phyloP scores from a whole-genome alignment of 306 rosid genomes.

The Canavalia gladiata region DNA sequence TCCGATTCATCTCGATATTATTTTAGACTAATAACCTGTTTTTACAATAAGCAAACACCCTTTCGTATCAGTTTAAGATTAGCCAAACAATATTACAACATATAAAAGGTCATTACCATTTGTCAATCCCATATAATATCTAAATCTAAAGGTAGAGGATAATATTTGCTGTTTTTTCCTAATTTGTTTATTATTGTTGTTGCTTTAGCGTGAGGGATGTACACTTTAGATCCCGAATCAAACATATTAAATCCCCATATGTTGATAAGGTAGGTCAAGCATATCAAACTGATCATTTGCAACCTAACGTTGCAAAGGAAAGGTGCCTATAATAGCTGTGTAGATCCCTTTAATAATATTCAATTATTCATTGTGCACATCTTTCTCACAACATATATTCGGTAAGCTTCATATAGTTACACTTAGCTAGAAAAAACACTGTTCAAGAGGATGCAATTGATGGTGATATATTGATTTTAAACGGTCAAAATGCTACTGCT shows the following conservation, averaged over 20 bases:
- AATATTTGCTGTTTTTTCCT: not conserved
- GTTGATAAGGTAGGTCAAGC: constrained; percentile 30
- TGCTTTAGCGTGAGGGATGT: not conserved
- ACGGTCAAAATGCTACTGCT: constrained; percentile 5
- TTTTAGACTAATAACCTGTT: no score
- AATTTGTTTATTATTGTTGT: not conserved
- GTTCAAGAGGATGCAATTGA: not conserved
- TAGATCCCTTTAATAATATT: not conserved
- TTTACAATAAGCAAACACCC: no score
- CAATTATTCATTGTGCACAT: not conserved
- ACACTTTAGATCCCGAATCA: constrained; percentile 7
- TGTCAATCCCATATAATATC: not conserved
- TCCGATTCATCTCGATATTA: no score
- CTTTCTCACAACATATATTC: constrained; percentile 4
- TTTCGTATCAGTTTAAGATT: not conserved
- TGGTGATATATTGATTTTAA: constrained; percentile 4
- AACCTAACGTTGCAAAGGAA: constrained; percentile 11
- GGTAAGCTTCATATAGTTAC: not conserved
- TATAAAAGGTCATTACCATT: not conserved
- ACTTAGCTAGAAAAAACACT: not conserved
- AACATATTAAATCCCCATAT: not conserved
- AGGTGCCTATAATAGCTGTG: constrained; percentile 3
- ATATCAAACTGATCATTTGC: not conserved
- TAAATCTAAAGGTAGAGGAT: not conserved
- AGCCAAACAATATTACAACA: not conserved